These are phyloP conservation scores for Phoma sp. DNA, from an alignment of 2,329 filamentous ascomycete species.

Conservation along the genomic window DNA sequence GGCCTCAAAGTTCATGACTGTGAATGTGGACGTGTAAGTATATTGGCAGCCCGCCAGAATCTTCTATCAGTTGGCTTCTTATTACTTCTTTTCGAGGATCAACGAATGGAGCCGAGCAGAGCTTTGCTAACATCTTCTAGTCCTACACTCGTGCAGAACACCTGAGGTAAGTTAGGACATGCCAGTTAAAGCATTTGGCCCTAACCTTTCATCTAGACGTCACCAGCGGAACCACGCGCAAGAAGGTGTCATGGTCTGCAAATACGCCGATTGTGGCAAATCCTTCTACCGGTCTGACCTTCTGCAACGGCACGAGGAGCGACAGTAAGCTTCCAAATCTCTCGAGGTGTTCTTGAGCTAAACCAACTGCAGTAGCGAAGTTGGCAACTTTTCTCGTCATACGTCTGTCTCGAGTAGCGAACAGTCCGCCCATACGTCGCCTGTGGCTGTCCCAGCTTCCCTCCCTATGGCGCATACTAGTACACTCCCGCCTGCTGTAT, in stretches of 20 bases:
- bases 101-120: background rate
- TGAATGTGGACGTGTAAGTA: slow-evolving; percentile 57
- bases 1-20: slow-evolving; percentile 56
- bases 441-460: slow-evolving; percentile 22
- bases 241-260: slow-evolving; percentile 51
- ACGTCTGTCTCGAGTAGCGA: slow-evolving; percentile 35
- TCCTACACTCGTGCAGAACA: slow-evolving; percentile 58
- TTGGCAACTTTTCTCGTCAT: slow-evolving; percentile 33
- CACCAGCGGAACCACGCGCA: slow-evolving; percentile 57
- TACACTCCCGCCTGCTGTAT: slow-evolving; percentile 21
- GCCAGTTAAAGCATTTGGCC: background rate
- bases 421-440: slow-evolving; percentile 29
- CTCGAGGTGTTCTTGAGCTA: slow-evolving; percentile 1
- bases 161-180: slow-evolving; percentile 45
- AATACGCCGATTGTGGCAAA: slow-evolving; percentile 51
- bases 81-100: too few species aligned
- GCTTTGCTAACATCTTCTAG: slow-evolving; percentile 41
- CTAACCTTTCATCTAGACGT: slow-evolving; percentile 44
- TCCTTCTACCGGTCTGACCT: slow-evolving; percentile 56
- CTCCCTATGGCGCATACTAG: slow-evolving; percentile 24
- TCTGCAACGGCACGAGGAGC: slow-evolving; percentile 53
- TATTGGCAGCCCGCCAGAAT: background rate
- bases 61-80: background rate
- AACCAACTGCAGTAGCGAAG: slow-evolving; percentile 36
- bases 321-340: slow-evolving; percentile 49